phyloP scores from a whole-genome alignment of 2,329 filamentous ascomycete species.

The Elsinoe necatrix region DNA sequence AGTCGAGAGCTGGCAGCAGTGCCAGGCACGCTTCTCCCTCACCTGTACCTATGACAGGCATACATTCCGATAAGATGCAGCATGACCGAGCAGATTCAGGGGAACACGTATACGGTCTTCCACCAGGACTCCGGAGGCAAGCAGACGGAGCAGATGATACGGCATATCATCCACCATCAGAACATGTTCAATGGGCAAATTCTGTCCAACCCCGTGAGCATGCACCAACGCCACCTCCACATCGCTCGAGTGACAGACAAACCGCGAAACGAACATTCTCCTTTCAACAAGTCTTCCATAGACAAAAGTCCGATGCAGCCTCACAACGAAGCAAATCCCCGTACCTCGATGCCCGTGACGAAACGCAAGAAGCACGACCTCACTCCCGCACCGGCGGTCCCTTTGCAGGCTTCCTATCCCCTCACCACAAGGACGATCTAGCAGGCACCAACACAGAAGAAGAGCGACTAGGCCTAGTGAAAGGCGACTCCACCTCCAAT shows the following conservation, averaged over 20 bases:
- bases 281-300: conserved; percentile 75
- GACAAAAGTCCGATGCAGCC: conserved; percentile 35
- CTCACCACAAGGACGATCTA: not conserved
- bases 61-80: conserved; percentile 8
- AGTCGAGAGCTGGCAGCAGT: not conserved
- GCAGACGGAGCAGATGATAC: conserved; percentile 45
- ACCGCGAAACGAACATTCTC: conserved; percentile 51
- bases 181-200: conserved; percentile 44
- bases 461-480: conserved; percentile 31
- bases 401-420: conserved; percentile 4
- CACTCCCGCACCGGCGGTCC: conserved; percentile 20
- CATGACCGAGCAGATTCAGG: conserved; percentile 22
- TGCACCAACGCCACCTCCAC: conserved; percentile 53
- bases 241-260: conserved; percentile 19
- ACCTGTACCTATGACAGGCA: conserved; percentile 12
- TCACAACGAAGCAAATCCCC: not conserved
- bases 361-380: conserved; percentile 19
- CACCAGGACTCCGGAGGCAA: conserved; percentile 37
- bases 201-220: conserved; percentile 31
- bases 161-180: conserved; percentile 34
- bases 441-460: conserved; percentile 28
- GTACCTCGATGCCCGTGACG: conserved; percentile 7
- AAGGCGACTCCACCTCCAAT: conserved; percentile 25
- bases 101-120: conserved; percentile 44
- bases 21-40: conserved; percentile 10